Percentiles rank a stretch among this genome's conserved stretches.
These are phyloP conservation scores for Russula sp. DNA, from an alignment of 768 basidiomycete genomes.

Conservation along the genomic window DNA sequence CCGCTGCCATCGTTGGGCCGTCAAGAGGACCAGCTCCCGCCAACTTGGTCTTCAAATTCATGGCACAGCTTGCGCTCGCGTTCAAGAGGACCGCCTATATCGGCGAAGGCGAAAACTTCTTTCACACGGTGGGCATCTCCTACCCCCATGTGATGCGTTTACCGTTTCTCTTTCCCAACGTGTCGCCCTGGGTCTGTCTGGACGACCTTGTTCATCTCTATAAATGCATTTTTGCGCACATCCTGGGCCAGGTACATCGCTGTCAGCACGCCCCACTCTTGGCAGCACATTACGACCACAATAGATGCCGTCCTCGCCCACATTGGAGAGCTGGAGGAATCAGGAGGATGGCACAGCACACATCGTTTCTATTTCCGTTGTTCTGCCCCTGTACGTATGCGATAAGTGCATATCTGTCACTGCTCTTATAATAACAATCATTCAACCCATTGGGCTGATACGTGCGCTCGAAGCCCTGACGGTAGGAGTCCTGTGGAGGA, in stretches of 20 bases:
- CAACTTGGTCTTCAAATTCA: constrained; percentile 1
- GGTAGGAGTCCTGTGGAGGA: too few relatives aligned
- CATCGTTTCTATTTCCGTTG: neutral
- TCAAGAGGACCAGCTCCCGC: neutral
- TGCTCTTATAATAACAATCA: too few relatives aligned
- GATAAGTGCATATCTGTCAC: neutral
- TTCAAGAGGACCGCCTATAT: neutral
- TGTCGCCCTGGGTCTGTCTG: constrained; percentile 5
- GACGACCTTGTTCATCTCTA: constrained; percentile 21
- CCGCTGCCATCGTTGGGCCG: constrained; percentile 9
- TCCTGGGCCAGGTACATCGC: constrained; percentile 14
- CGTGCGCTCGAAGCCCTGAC: too few relatives aligned
- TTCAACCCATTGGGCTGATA: too few relatives aligned
- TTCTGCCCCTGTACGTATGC: constrained; percentile 12
- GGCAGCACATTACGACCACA: constrained; percentile 3
- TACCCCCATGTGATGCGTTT: too few relatives aligned
- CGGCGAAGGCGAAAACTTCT: constrained; percentile 5
- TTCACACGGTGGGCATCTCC: neutral
- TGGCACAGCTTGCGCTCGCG: neutral
- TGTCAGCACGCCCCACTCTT: neutral
- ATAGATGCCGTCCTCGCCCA: neutral
- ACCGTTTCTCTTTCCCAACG: neutral
- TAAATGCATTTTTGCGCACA: constrained; percentile 10
- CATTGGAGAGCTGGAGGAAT: constrained; percentile 2
- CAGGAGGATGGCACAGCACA: constrained; percentile 9